Evolutionary conservation across 176 grass and related monocot genomes (phyloP).

Genomic region (Carex parvula): DNA sequence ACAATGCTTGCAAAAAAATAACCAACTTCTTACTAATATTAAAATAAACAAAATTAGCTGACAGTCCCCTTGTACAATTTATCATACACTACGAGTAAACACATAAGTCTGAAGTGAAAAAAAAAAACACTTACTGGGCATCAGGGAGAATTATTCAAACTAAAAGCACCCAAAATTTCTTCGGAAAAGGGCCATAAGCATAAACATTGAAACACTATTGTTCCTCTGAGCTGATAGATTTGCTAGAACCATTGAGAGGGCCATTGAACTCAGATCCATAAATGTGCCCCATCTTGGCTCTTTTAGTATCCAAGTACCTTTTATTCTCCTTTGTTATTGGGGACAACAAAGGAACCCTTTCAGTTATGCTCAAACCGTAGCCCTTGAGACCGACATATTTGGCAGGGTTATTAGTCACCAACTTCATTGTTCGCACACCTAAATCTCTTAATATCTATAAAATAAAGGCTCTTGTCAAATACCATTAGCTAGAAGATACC

Average conservation of each 20-base stretch:
- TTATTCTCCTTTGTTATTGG: constrained; percentile 87
- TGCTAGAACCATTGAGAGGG: constrained; percentile 15
- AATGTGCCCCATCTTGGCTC: constrained; percentile 77
- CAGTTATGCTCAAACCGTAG: constrained; percentile 76
- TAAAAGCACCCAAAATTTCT: constrained; percentile 27
- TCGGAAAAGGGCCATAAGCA: neutral
- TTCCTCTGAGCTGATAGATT: constrained; percentile 24
- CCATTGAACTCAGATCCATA: constrained; percentile 45
- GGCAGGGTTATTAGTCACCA: constrained; percentile 90
- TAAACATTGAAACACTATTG: constrained; percentile 9
- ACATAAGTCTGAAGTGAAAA: neutral
- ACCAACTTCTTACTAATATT: neutral
- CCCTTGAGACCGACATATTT: constrained; percentile 85
- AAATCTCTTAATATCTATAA: constrained; percentile 78
- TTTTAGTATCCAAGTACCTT: constrained; percentile 81
- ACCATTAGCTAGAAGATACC: neutral
- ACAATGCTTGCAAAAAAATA: neutral
- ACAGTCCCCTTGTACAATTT: neutral
- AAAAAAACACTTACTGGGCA: neutral
- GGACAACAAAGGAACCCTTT: constrained; percentile 73
- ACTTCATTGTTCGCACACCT: constrained; percentile 74
- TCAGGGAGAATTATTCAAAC: neutral
- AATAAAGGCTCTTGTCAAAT: neutral
- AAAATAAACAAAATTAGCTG: neutral
- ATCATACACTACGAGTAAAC: neutral